Conservation (phyloP, 1,284 basidiomycete genomes). For the Phellinidium pouzarii region DNA sequence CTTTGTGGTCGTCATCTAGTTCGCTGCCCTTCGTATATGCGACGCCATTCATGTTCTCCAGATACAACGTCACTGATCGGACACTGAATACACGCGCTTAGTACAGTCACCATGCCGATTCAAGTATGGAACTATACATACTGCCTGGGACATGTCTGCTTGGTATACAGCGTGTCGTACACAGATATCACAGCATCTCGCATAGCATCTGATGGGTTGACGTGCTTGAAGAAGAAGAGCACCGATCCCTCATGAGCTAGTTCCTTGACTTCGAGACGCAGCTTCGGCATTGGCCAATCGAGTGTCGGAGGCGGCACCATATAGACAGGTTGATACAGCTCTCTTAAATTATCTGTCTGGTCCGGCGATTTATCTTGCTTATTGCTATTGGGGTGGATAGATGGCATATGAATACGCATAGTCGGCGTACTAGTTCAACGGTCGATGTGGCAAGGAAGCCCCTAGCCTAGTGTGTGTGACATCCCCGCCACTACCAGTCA, state of each 20-base stretch:
- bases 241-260: slow-evolving; percentile 49
- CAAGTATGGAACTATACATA: slow-evolving; percentile 29
- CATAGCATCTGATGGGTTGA: slow-evolving; percentile 42
- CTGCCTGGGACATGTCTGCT: slow-evolving; percentile 49
- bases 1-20: slow-evolving; percentile 45
- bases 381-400: not conserved
- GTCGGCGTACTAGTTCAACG: too few relatives aligned
- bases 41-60: slow-evolving; percentile 47
- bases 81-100: not conserved
- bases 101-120: not conserved
- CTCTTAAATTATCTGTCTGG: not conserved
- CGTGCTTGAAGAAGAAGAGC: slow-evolving; percentile 51
- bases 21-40: slow-evolving; percentile 50
- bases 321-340: slow-evolving; percentile 6
- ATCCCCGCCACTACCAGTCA: too few relatives aligned
- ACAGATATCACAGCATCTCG: slow-evolving; percentile 46
- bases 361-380: not conserved
- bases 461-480: too few relatives aligned
- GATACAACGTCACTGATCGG: slow-evolving; percentile 14
- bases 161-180: slow-evolving; percentile 54
- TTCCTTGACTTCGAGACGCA: slow-evolving; percentile 52
- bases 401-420: slow-evolving; percentile 12
- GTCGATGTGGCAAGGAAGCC: too few relatives aligned
- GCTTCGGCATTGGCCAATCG: slow-evolving; percentile 47
- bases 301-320: slow-evolving; percentile 9